These are phyloP conservation scores for Gigaspora rosea DNA, from an alignment of 192 early-diverging fungal genomes.

Conservation along the genomic window DNA sequence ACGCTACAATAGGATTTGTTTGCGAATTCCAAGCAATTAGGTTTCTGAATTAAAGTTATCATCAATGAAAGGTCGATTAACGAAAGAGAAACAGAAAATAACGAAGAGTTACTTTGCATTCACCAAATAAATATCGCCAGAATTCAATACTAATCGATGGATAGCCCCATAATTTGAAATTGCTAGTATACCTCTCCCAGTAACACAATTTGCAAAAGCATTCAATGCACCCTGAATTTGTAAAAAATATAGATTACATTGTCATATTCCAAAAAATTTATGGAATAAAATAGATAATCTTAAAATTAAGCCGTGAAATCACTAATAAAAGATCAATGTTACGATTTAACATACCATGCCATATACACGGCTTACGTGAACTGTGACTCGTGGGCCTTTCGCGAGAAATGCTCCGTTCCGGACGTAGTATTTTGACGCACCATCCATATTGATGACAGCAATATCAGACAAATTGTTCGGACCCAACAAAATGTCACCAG, in stretches of 20 bases:
- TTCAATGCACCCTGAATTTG: constrained; percentile 57
- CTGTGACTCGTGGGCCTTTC: constrained; percentile 53
- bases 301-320: not conserved
- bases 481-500: constrained; percentile 70
- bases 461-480: constrained; percentile 66
- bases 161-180: constrained; percentile 68
- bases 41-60: constrained; percentile 34
- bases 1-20: constrained; percentile 48
- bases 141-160: constrained; percentile 64
- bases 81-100: not conserved
- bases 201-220: constrained; percentile 61
- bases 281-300: no score
- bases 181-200: constrained; percentile 67
- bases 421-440: constrained; percentile 59
- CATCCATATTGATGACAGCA: constrained; percentile 59
- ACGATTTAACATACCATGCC: constrained; percentile 36
- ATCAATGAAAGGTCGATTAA: not conserved
- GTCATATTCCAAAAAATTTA: no score
- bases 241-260: no score
- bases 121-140: constrained; percentile 73
- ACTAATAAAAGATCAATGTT: not conserved
- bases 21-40: constrained; percentile 59
- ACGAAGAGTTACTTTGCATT: constrained; percentile 57
- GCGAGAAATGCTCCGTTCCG: constrained; percentile 66
- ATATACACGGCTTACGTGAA: constrained; percentile 46